These are phyloP conservation scores for Cordyceps pruinosa DNA, from an alignment of 2,329 filamentous ascomycete genomes.

Conservation along the genomic window DNA sequence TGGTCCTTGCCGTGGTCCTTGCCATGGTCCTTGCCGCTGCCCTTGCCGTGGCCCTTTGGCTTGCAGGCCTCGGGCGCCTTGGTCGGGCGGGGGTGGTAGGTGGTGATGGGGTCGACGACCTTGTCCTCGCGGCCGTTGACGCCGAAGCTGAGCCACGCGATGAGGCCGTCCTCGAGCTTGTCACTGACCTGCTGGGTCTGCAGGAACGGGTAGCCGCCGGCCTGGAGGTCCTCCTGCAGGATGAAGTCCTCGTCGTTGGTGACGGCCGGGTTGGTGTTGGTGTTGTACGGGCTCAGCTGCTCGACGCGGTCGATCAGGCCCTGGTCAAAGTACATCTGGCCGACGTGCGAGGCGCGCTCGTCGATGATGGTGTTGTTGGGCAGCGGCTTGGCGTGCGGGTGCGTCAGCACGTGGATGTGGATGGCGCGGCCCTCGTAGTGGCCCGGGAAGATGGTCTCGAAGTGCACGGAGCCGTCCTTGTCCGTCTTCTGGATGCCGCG, in stretches of 20 bases:
- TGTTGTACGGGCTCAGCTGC: conserved; percentile 35
- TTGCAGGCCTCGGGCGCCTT: neutral
- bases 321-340: conserved; percentile 58
- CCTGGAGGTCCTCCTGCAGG: conserved; percentile 38
- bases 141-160: conserved; percentile 48
- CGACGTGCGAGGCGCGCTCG: conserved; percentile 47
- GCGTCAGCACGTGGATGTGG: conserved; percentile 34
- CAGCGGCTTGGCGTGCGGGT: conserved; percentile 28
- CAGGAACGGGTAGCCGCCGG: conserved; percentile 49
- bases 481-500: conserved; percentile 35
- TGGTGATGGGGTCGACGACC: conserved; percentile 2
- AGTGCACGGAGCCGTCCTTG: conserved; percentile 32
- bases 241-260: conserved; percentile 45
- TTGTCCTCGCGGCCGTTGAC: conserved; percentile 28
- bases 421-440: conserved; percentile 35
- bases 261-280: conserved; percentile 37
- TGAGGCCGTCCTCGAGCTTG: conserved; percentile 40
- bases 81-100: conserved; percentile 6
- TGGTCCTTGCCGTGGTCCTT: no score
- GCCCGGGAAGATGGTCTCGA: conserved; percentile 37
- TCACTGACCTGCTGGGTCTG: conserved; percentile 52
- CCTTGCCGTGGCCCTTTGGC: neutral
- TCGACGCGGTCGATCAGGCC: conserved; percentile 45
- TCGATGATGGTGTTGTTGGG: conserved; percentile 45
- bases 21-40: no score